Percentiles rank a stretch among this genome's conserved stretches.
Conservation (phyloP, 148 eudicot genomes). For the Limonium bicolor region DNA sequence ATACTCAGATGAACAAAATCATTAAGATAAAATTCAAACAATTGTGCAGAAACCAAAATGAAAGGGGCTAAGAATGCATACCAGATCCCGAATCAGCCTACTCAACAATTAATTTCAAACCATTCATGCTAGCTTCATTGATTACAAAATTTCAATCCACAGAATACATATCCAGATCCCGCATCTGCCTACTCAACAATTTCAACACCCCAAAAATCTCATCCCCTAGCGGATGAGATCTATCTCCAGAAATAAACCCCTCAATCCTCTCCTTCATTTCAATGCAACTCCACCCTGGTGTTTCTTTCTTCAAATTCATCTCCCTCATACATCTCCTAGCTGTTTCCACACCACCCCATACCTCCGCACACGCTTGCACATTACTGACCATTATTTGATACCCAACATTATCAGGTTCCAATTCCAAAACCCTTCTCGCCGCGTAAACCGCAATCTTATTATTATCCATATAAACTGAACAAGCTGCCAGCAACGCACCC, state of each 20-base stretch:
- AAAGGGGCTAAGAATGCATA: too few species aligned
- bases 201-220: conserved; percentile 14
- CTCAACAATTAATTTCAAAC: too few species aligned
- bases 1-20: too few species aligned
- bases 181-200: conserved; percentile 10
- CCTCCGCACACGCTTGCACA: conserved; percentile 26
- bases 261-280: conserved; percentile 25
- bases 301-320: conserved; percentile 20
- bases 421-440: conserved; percentile 14
- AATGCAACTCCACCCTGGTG: conserved; percentile 52
- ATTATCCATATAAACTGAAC: conserved; percentile 19
- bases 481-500: conserved; percentile 39
- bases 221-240: conserved; percentile 13
- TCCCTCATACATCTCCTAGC: conserved; percentile 12
- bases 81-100: too few species aligned
- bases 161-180: conserved; percentile 4
- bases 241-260: conserved; percentile 36
- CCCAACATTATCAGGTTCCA: conserved; percentile 30
- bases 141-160: too few species aligned
- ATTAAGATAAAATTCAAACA: too few species aligned
- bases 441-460: conserved; percentile 24
- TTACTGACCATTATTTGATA: conserved; percentile 31
- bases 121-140: too few species aligned
- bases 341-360: conserved; percentile 31
- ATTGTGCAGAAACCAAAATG: too few species aligned